phyloP scores from a whole-genome alignment of 495 filamentous ascomycete species.

The Sabuloglossum arenarium region DNA sequence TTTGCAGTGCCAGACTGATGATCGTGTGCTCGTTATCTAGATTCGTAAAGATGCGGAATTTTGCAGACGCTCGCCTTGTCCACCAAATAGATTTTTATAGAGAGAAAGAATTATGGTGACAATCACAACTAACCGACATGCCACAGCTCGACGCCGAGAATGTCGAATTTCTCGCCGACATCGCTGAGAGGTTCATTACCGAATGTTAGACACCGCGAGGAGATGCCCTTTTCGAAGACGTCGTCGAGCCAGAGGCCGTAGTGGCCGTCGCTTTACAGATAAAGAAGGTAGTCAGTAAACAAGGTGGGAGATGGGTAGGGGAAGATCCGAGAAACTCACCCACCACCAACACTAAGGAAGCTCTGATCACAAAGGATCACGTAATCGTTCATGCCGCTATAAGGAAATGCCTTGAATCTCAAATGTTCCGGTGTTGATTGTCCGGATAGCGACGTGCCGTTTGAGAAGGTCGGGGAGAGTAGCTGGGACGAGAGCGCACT shows the following conservation, averaged over 20 bases:
- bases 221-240: conserved; percentile 68
- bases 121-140: conserved; percentile 30
- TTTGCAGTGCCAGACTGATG: no score
- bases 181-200: conserved; percentile 93
- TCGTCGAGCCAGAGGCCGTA: conserved; percentile 90
- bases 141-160: conserved; percentile 86
- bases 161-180: conserved; percentile 79
- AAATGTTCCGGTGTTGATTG: conserved; percentile 37
- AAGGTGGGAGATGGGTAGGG: neutral
- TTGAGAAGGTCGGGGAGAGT: conserved; percentile 9
- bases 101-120: neutral
- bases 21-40: no score
- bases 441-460: neutral
- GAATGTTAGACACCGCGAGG: conserved; percentile 66
- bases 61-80: no score
- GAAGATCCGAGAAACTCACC: conserved; percentile 23
- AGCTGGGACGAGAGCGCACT: conserved; percentile 15
- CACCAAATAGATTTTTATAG: no score
- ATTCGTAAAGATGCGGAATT: no score
- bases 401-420: conserved; percentile 92
- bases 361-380: conserved; percentile 78
- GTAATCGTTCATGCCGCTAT: conserved; percentile 89
- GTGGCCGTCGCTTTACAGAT: conserved; percentile 45
- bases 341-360: conserved; percentile 74
- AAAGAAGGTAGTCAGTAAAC: neutral